Base-by-base conservation (phyloP, 2,329 filamentous ascomycete species). In the Nakataea oryzae region DNA sequence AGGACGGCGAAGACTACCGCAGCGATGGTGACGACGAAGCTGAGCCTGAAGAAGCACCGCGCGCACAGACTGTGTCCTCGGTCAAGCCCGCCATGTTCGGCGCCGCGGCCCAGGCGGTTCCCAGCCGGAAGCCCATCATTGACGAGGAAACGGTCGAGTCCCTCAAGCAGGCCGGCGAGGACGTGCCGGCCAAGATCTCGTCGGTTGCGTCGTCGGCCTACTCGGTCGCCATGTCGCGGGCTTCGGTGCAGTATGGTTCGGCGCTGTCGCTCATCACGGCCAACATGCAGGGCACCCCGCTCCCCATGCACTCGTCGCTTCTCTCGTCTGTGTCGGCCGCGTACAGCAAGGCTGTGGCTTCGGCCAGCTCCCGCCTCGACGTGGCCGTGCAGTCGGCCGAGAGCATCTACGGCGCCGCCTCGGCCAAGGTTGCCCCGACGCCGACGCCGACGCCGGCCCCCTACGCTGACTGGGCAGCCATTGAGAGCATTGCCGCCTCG, bases 261-360 rank as follows among this genome's bases (percentile, higher is more conserved):
- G 89, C 88, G 12, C 84, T 86, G 68, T 87, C 87, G 1, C 79
- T 84, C 29, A 78, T 89, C 2, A 90, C 87, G 1, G 82, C 79
- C 4, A 83, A 90, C 68, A 81, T 91, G 54, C 85, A 83, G 30
- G 88, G 88, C 34, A 86, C 86, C 1, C 84, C 87, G 1, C 83
- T 88, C 69, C 88, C 89, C 9, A 80, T 84, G 4, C 86, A 91
- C 64, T 79, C 90, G 67, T 79, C 90, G 64, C 82, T 91, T 71
- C 76, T 90, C 14, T 82, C 86, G 11, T 89, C 88, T 0, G 83
- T 89, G 12, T 86, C 87, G 11, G 81, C 79, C 7, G 87, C 83
- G 1, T 92, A 91, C 69, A 86, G 87, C 41, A 81, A 82, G 34
- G 86, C 88, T 1, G 70, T 89, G 21, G 79, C 79, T 1, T 81